Percentiles rank a stretch among this genome's conserved stretches.
Conservation (phyloP, 164 flowering plant species). For the Buxus sempervirens region DNA sequence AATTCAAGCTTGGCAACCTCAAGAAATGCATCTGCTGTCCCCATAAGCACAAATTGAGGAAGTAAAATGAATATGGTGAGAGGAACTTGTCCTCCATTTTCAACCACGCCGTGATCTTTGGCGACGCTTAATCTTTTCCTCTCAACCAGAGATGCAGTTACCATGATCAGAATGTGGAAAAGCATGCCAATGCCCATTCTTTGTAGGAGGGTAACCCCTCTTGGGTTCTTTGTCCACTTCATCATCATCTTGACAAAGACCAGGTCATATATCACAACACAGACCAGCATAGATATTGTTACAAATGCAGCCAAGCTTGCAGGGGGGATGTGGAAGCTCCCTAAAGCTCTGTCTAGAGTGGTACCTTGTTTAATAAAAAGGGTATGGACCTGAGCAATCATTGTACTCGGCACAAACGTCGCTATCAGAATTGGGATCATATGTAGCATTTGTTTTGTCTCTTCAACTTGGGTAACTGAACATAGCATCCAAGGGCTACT, state of each 20-base stretch:
- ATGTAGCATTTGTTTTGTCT: slow-evolving; percentile 56
- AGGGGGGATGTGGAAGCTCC: slow-evolving; percentile 52
- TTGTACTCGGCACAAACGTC: slow-evolving; percentile 54
- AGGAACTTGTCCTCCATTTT: slow-evolving; percentile 41
- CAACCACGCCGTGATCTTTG: slow-evolving; percentile 32
- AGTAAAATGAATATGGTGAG: slow-evolving; percentile 51
- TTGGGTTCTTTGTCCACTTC: slow-evolving; percentile 54
- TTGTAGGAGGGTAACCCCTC: slow-evolving; percentile 61
- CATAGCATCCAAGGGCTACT: slow-evolving; percentile 50
- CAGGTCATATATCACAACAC: slow-evolving; percentile 50
- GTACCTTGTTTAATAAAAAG: slow-evolving; percentile 65
- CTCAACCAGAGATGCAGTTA: slow-evolving; percentile 38
- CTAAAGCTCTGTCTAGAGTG: slow-evolving; percentile 40
- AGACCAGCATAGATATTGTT: slow-evolving; percentile 54
- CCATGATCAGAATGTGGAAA: slow-evolving; percentile 49
- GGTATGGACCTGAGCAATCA: slow-evolving; percentile 56
- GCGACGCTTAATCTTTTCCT: slow-evolving; percentile 41
- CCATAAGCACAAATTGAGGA: slow-evolving; percentile 69
- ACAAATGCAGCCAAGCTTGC: slow-evolving; percentile 54
- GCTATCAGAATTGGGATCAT: slow-evolving; percentile 53
- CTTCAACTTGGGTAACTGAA: slow-evolving; percentile 66
- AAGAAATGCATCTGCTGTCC: slow-evolving; percentile 57
- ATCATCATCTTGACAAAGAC: slow-evolving; percentile 34
- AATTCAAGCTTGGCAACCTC: slow-evolving; percentile 75
- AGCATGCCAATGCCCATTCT: slow-evolving; percentile 59